Evolutionary conservation across 192 early-diverging fungal genomes (phyloP), one percentile per base, ranked within the genome.

Genomic region (Phycomyces nitens): DNA sequence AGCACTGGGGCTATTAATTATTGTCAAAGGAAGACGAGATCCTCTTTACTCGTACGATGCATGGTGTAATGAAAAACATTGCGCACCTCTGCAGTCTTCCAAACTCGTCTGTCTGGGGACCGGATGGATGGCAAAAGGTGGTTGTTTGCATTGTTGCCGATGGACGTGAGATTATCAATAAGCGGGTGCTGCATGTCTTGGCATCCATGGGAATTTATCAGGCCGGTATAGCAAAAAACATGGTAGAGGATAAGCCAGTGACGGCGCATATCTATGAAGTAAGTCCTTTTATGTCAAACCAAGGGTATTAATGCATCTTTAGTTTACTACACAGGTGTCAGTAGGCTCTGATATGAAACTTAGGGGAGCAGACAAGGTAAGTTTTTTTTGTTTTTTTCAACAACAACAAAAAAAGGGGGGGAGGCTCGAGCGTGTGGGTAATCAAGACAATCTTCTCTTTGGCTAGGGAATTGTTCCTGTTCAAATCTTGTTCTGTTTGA

Each of bases 301-400:
- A 34, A 34, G 29, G 2, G 2, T 34, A 34, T 34, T 34, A 7
- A 34, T 34, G 29, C 29, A 34, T 7, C 2, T 53, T 75, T 74
- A 78, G 81, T 94, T 89, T 83, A 97, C 94, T 2, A 88, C 87
- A 6, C 92, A 95, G 68, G 69, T 86, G 21, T 74, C 76, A 39
- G 72, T 93, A 38, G 86, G 90, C 60, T 70, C 76, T 6, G 77
- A 84, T 55, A 82, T 84, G 78, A 83, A 85, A 56, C 77, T 93
- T 68, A 76, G 78, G 59, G 82, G 80, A n/a, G 73, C 77, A 59
- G 66, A 84, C 68, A 81, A 90, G 70, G 80, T 63, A 62, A 39
- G 11, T 14, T 49, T 49, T 49, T 18, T 20, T 49, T 49, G 11
- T 49, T 43, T n/a, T n/a, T n/a, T n/a, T n/a, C n/a, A n/a, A n/a